phyloP scores from a whole-genome alignment of 2,329 filamentous ascomycete species.

The Allantophomopsis cytisporea region DNA sequence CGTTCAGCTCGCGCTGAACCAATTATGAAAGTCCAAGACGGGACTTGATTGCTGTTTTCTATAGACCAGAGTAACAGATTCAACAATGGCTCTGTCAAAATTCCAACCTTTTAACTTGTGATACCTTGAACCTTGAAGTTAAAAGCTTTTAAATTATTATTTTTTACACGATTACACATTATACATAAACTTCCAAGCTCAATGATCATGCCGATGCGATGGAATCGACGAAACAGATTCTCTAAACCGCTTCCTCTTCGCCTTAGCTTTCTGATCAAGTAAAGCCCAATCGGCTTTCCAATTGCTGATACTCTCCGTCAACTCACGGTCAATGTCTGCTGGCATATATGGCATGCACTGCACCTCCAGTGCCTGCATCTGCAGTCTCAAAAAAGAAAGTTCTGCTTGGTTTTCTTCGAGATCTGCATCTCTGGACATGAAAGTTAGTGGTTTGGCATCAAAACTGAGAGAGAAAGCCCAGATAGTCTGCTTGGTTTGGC shows the following conservation, averaged over 20 bases:
- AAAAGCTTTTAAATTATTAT: no score
- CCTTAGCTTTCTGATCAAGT: conserved; percentile 27
- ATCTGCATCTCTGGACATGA: conserved; percentile 33
- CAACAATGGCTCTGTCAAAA: no score
- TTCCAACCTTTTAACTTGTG: no score
- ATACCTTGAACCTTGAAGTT: no score
- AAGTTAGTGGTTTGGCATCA: neutral
- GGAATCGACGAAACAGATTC: neutral
- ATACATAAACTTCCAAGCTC: no score
- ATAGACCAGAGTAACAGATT: no score
- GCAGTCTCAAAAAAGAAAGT: conserved; percentile 45
- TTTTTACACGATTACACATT: no score
- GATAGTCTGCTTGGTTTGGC: no score
- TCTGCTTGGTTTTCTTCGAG: conserved; percentile 43
- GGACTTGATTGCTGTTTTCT: no score
- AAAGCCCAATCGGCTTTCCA: conserved; percentile 48
- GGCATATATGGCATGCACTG: conserved; percentile 35
- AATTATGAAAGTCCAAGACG: no score
- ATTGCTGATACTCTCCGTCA: conserved; percentile 41
- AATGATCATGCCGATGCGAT: no score
- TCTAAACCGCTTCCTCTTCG: conserved; percentile 6
- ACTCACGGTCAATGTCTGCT: conserved; percentile 36
- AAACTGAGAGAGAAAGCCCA: conserved; percentile 4
- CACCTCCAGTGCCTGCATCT: conserved; percentile 47
- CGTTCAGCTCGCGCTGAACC: no score